Evolutionary conservation across 2,329 filamentous ascomycete species (phyloP).

Genomic region (Colletotrichum truncatum): DNA sequence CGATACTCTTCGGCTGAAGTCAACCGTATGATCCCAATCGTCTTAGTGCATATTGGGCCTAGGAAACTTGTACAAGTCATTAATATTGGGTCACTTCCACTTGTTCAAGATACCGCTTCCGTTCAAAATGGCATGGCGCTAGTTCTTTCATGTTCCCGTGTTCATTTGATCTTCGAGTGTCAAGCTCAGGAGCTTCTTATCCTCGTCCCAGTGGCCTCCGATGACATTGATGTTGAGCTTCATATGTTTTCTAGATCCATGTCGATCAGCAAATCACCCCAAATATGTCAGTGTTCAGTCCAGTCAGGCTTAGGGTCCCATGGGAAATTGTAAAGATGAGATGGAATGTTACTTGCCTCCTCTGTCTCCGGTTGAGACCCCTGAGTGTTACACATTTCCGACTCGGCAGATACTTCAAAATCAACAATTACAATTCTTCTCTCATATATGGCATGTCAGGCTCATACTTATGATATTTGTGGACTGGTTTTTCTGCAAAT

Average conservation of each 20-base stretch:
- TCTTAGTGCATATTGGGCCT: slow-evolving; percentile 63
- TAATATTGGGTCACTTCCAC: slow-evolving; percentile 60
- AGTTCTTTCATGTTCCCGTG: slow-evolving; percentile 41
- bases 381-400: too few species aligned
- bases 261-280: slow-evolving; percentile 40
- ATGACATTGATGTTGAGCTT: slow-evolving; percentile 52
- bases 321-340: slow-evolving; percentile 33
- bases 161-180: slow-evolving; percentile 37
- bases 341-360: slow-evolving; percentile 32
- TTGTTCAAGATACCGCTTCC: slow-evolving; percentile 59
- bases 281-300: slow-evolving; percentile 41
- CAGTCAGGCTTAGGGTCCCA: slow-evolving; percentile 41
- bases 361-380: too few species aligned
- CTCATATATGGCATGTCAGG: background rate
- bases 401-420: too few species aligned
- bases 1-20: slow-evolving; percentile 55
- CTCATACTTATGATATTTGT: slow-evolving; percentile 15
- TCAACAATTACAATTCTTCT: too few species aligned
- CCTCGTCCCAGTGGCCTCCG: slow-evolving; percentile 53
- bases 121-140: slow-evolving; percentile 57
- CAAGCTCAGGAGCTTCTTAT: slow-evolving; percentile 46
- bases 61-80: slow-evolving; percentile 58
- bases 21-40: slow-evolving; percentile 57
- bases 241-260: slow-evolving; percentile 50
- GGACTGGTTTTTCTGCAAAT: too few species aligned